Evolutionary conservation across 1,284 basidiomycete genomes (phyloP), one percentile per base, ranked within the genome.

Genomic region (Vanrija pseudolonga): DNA sequence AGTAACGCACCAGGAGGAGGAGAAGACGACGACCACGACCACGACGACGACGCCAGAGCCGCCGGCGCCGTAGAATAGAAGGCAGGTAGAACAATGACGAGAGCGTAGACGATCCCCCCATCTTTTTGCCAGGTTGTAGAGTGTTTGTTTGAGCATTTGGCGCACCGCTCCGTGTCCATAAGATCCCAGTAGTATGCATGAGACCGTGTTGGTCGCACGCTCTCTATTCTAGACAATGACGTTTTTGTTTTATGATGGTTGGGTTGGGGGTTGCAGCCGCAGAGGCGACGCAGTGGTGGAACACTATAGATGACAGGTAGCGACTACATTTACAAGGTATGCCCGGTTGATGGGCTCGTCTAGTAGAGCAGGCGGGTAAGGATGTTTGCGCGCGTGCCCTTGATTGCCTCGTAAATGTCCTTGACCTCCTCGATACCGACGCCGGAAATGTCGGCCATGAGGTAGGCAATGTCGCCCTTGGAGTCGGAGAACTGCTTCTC

Each of bases 401-500:
- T 87, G 73, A 99, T 95, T 45, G 84, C 81, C 63, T 88, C 86
- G 78, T 86, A 89, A 47, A 99, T 83, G 67, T 82, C 86, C 69
- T 85, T 85, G 60, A 97, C 81, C 69, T 97, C 91, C 56, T 81
- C 80, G 61, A 86, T 83, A 68, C 87, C 89, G 63, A 98, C 93
- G 63, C 91, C 85, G 32, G 88, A 86, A 65, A 98, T 95, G 77
- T 99, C 95, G 18, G 92, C 93, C 84, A 98, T 87, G 61, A 98
- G 83, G 62, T 76, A 76, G 19, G 72, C 95, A 51, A 95, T 81
- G 63, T 95, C 93, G 64, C 91, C 92, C 79, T 92, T 92, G 51
- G 90, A 93, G 74, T 98, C 94, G 18, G 95, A 93, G 78, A 88
- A 96, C 78, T 98, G 96, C 81, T 98, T 98, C 79, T 97, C 94